These are phyloP conservation scores for Hemileccinum rubropunctum DNA, from an alignment of 768 basidiomycete species.

Conservation along the genomic window DNA sequence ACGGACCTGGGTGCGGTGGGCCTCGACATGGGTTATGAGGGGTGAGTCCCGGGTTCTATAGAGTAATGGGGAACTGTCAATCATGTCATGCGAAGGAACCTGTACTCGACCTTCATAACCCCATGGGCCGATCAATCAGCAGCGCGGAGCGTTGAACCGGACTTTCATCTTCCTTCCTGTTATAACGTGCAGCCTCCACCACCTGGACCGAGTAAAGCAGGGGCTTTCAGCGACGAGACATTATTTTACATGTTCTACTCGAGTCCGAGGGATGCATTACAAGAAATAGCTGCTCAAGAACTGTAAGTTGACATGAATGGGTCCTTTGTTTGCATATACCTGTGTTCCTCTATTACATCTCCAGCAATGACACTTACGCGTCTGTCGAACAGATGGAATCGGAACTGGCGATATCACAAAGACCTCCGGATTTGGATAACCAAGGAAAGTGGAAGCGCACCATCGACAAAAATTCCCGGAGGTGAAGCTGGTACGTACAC, in stretches of 20 bases:
- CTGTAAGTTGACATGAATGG: conserved; percentile 57
- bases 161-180: conserved; percentile 86
- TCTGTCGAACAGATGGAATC: conserved; percentile 63
- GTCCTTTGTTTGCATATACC: conserved; percentile 4
- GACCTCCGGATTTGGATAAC: conserved; percentile 81
- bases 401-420: conserved; percentile 97
- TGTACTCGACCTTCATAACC: conserved; percentile 92
- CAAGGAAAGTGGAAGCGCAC: conserved; percentile 78
- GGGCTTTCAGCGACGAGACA: conserved; percentile 91
- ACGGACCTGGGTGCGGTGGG: conserved; percentile 92
- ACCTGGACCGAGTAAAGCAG: conserved; percentile 75
- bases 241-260: conserved; percentile 99
- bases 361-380: conserved; percentile 5
- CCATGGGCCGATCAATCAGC: conserved; percentile 94
- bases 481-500: conserved; percentile 89
- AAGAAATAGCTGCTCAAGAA: conserved; percentile 94
- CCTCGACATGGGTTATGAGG: conserved; percentile 79
- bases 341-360: conserved; percentile 1
- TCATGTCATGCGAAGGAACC: conserved; percentile 45
- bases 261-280: conserved; percentile 85
- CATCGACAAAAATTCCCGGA: conserved; percentile 73
- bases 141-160: conserved; percentile 84
- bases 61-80: conserved; percentile 17
- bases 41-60: conserved; percentile 52
- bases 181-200: conserved; percentile 91